Base-by-base conservation (phyloP, 2,329 filamentous ascomycete genomes). In the Beauveria medogensis region DNA sequence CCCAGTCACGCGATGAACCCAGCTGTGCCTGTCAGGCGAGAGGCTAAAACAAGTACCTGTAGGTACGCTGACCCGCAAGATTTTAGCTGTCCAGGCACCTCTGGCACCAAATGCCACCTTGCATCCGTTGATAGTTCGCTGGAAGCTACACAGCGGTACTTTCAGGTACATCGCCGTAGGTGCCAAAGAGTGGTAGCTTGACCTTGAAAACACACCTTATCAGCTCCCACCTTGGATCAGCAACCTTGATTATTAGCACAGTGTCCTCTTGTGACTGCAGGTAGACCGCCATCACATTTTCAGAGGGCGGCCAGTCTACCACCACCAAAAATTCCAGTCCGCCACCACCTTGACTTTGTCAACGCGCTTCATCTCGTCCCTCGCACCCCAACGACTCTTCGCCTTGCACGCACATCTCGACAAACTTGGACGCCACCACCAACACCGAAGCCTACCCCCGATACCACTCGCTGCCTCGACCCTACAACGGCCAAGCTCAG, bases 1-100 rank as follows among this genome's bases (percentile, higher is more conserved):
- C 14, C 22, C 46, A 43, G 56, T 59, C 56, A 59, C 56, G 56
- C 56, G 47, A 59, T 44, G 50, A 48, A 59, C 47, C 56, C 37
- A 34, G 56, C 47, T 24, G 56, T 59, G 52, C 47, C 56, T 59
- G 56, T 24, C 55, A 22, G 30, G 7, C 43, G 30, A 57, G 30
- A 12, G 28, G 28, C 54, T 47, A 56, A 47, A 47, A 37, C 54
- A 57, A 57, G 55, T 59, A 59, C 55, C 34, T 52, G 5, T 12
- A 48, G 26, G n/a, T 55, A 28, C 26, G 12, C 1, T 6, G n/a
- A 34, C 53, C 53, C 26, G 40, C 53, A 57, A 16, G 10, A 46
- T 22, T 37, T 50, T 30, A 50, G 44, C 46, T 58, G 55, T 9
- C 22, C 44, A 50, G 46, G 55, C 46, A 58, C 55, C 41, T 41